Base-by-base conservation (phyloP, 2,329 filamentous ascomycete species). In the Calonectria ilicicola region DNA sequence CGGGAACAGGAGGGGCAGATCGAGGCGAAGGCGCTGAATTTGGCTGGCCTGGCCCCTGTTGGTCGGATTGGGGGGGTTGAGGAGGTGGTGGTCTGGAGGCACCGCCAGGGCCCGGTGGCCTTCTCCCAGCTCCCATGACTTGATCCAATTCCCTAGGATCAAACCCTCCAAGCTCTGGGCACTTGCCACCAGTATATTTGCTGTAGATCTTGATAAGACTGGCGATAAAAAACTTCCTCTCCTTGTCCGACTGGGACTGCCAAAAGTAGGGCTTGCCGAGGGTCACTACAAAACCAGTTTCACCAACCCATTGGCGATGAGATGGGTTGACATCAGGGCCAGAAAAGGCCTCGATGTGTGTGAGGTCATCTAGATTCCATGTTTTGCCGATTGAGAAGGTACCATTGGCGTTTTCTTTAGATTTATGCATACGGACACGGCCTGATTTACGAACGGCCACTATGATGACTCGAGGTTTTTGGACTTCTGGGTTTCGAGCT, bases 151-250 rank as follows among this genome's bases (percentile, higher is more conserved):
- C 95, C 72, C 89, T 91, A 65, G 91, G 89, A 78, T 96, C 94
- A 82, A 99, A 98, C 9, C 96, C 96, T 68, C 91, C 87, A 65
- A 99, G 88, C 71, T 94, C 90, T 2, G 97, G 97, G 38, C 91
- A 85, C 80, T 93, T 93, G 15, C 96, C 96, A 32, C 95, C 94
- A 1, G 97, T 98, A 82, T 98, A 99, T 85, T 98, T 99, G 79
- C 93, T 93, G 83, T 94, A 99, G 76, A 99, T 98, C 84, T 98
- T 99, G 81, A 98, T 92, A 78, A 98, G 86, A 83, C 96, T 98
- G 40, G 94, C 95, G 80, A 99, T 97, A 84, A 99, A 99, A 85
- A 98, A 98, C 82, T 98, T 96, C 88, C 98, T 98, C 85, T 99
- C 97, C 86, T 98, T 98, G 66, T 94, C 90, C 1, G 95, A 97